Conservation (phyloP, 805 yeast genomes). For the Metschnikowia similis region DNA sequence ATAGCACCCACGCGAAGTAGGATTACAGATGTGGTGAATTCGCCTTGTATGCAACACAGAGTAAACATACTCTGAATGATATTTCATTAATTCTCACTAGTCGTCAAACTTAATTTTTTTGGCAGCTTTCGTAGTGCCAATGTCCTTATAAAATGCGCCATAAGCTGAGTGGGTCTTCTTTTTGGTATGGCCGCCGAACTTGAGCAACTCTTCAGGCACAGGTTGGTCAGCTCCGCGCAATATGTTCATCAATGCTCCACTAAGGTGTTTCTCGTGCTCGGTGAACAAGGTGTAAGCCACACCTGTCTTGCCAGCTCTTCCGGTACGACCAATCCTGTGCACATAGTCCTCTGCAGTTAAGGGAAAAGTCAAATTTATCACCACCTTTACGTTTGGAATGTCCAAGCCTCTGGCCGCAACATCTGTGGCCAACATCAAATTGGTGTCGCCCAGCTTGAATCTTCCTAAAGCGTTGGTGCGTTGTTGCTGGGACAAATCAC, state of each 20-base stretch:
- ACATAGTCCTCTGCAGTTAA: constrained; percentile 95
- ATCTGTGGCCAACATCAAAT: constrained; percentile 88
- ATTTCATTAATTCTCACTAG: not conserved
- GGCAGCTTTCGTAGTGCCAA: constrained; percentile 76
- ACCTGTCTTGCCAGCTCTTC: constrained; percentile 95
- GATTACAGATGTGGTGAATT: too few species aligned
- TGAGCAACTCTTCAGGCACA: constrained; percentile 90
- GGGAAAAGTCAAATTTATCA: constrained; percentile 93
- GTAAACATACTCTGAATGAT: not conserved
- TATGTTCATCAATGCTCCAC: constrained; percentile 91
- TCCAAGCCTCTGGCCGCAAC: constrained; percentile 98
- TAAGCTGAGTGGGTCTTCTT: constrained; percentile 97
- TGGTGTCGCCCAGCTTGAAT: constrained; percentile 77
- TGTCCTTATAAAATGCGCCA: constrained; percentile 95
- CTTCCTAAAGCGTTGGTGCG: constrained; percentile 82
- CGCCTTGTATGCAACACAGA: too few species aligned
- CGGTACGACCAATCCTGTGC: constrained; percentile 96
- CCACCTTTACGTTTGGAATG: constrained; percentile 94
- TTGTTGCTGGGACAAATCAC: constrained; percentile 89
- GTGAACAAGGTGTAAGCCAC: constrained; percentile 94
- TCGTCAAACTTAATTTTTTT: constrained; percentile 82
- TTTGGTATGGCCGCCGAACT: constrained; percentile 96
- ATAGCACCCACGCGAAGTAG: too few species aligned
- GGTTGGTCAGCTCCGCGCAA: constrained; percentile 91
- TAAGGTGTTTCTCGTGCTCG: constrained; percentile 91